A percentile compares a stretch with the other conserved stretches of the same genome.
These are phyloP conservation scores for Hibiscus syriacus DNA, from an alignment of 345 rosid species.

Conservation along the genomic window DNA sequence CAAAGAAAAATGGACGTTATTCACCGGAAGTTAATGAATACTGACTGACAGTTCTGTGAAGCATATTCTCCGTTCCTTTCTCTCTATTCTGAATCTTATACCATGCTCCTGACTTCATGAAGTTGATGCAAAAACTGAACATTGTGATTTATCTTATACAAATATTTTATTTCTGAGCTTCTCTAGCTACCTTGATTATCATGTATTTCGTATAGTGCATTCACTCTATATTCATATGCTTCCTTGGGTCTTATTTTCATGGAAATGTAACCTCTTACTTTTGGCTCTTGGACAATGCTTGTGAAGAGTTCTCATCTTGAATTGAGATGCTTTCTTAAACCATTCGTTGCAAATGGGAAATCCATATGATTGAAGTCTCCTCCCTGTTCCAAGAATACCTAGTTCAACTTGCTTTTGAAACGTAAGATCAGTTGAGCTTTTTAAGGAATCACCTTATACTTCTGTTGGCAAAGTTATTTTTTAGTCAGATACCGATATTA, in stretches of 20 bases:
- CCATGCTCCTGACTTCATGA: not conserved
- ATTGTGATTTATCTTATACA: not conserved
- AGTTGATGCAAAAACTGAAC: not conserved
- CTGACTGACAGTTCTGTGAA: not conserved
- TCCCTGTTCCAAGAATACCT: not conserved
- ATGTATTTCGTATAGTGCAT: not conserved
- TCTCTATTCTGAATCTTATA: not conserved
- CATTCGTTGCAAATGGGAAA: not conserved
- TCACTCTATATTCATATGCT: slow-evolving; percentile 1
- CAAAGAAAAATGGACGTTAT: not conserved
- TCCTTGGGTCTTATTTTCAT: not conserved
- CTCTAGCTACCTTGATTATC: slow-evolving; percentile 4
- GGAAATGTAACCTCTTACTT: not conserved
- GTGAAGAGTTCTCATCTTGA: not conserved
- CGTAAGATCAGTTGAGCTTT: not conserved
- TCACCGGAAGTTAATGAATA: not conserved
- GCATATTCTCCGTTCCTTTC: not conserved
- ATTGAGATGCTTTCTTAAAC: not conserved
- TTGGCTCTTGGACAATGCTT: not conserved
- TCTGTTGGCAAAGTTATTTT: not conserved
- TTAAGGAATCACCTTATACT: not conserved
- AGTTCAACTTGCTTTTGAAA: not conserved
- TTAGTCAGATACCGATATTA: not conserved
- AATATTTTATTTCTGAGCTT: not conserved
- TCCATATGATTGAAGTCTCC: not conserved